A percentile compares a stretch with the other conserved stretches of the same genome.
Conservation (phyloP, 2,329 filamentous ascomycete genomes). For the Chrysoporthe deuterocubensis region DNA sequence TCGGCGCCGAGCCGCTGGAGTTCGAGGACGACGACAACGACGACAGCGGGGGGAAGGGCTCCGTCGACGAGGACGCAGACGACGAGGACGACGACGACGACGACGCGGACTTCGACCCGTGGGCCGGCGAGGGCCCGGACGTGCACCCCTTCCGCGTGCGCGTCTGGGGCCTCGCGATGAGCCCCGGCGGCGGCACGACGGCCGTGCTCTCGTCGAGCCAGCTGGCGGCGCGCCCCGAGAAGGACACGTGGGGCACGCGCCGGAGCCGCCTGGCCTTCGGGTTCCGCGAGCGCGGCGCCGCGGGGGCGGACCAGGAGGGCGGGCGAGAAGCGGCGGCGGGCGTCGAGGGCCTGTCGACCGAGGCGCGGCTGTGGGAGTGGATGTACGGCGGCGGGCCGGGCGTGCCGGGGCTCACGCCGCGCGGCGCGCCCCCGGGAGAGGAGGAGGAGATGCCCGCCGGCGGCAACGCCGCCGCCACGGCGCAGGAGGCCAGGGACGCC, state of each 20-base stretch:
- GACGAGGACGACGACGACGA: slow-evolving; percentile 40
- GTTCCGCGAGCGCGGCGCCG: slow-evolving; percentile 11
- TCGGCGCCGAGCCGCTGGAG: slow-evolving; percentile 32
- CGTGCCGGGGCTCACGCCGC: slow-evolving; percentile 46
- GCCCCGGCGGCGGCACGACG: slow-evolving; percentile 55
- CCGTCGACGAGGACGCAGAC: slow-evolving; percentile 33
- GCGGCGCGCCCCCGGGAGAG: neutral
- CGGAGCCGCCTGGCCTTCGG: slow-evolving; percentile 46
- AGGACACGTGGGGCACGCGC: slow-evolving; percentile 43
- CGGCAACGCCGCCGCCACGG: slow-evolving; percentile 19
- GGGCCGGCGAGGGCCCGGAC: slow-evolving; percentile 39
- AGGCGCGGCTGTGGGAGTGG: slow-evolving; percentile 60
- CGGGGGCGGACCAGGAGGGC: slow-evolving; percentile 13
- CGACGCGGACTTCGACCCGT: slow-evolving; percentile 38
- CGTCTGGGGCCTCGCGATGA: slow-evolving; percentile 57
- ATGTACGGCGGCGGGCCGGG: slow-evolving; percentile 59
- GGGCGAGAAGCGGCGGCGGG: slow-evolving; percentile 22
- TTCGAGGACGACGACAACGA: slow-evolving; percentile 31
- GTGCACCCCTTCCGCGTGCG: slow-evolving; percentile 55
- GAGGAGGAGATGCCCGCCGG: neutral
- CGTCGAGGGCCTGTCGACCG: slow-evolving; percentile 49
- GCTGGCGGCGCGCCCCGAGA: slow-evolving; percentile 52
- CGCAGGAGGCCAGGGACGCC: slow-evolving; percentile 14
- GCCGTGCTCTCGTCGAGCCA: slow-evolving; percentile 56
- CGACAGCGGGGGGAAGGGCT: slow-evolving; percentile 32